Evolutionary conservation across 129 eudicot genomes (phyloP).

Genomic region (Erigeron canadensis): DNA sequence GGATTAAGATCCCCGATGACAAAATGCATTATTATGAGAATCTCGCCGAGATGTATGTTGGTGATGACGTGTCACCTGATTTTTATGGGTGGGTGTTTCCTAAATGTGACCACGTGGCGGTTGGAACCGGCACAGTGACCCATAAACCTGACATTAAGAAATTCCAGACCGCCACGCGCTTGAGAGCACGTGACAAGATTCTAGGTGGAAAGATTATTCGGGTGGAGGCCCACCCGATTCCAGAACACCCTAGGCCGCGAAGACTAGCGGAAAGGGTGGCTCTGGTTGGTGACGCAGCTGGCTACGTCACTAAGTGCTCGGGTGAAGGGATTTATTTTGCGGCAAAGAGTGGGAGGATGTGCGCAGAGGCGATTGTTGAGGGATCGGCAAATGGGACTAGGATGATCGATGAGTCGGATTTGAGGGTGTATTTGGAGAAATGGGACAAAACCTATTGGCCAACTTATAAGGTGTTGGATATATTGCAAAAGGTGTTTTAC

Average conservation of each 20-base stretch:
- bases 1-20: conserved; percentile 74
- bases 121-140: conserved; percentile 95
- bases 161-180: conserved; percentile 75
- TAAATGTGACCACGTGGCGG: conserved; percentile 93
- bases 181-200: conserved; percentile 77
- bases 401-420: conserved; percentile 75
- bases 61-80: conserved; percentile 96
- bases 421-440: conserved; percentile 77
- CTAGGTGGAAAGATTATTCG: conserved; percentile 81
- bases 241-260: conserved; percentile 89
- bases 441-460: conserved; percentile 99
- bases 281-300: conserved; percentile 92
- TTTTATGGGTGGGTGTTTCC: conserved; percentile 99
- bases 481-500: conserved; percentile 91
- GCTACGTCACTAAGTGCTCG: conserved; percentile 91
- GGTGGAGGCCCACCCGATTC: conserved; percentile 96
- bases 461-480: conserved; percentile 84
- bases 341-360: conserved; percentile 97
- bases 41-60: conserved; percentile 96
- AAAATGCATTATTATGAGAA: conserved; percentile 87
- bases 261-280: conserved; percentile 67
- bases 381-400: conserved; percentile 90
- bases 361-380: conserved; percentile 92
- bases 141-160: conserved; percentile 88
- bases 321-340: conserved; percentile 98